Evolutionary conservation across 2,329 filamentous ascomycete species (phyloP).

Genomic region (Raffaelea arxii): DNA sequence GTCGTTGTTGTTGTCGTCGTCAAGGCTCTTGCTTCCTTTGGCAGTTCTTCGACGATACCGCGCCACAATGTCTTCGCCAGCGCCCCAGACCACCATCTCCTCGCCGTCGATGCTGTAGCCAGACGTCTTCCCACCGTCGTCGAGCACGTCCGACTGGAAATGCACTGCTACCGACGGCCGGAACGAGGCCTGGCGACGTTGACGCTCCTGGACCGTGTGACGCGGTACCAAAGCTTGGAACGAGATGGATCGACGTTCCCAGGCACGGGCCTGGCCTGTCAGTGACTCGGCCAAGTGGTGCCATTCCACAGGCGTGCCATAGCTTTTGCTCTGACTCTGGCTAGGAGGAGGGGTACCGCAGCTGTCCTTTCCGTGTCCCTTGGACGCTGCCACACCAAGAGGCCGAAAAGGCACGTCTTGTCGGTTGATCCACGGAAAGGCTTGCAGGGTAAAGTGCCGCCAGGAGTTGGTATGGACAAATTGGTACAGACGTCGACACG

Average conservation of each 20-base stretch:
- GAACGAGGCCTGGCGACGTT: constrained; percentile 20
- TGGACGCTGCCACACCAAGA: background rate
- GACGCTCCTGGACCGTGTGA: constrained; percentile 14
- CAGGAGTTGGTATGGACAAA: constrained; percentile 34
- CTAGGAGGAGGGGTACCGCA: too few species aligned
- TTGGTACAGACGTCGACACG: constrained; percentile 28
- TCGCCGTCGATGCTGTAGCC: constrained; percentile 15
- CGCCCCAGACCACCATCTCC: constrained; percentile 41
- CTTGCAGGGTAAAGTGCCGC: constrained; percentile 35
- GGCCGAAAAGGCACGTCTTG: background rate
- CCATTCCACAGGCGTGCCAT: constrained; percentile 19
- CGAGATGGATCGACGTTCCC: constrained; percentile 37
- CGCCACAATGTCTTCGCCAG: constrained; percentile 40
- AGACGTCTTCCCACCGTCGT: background rate
- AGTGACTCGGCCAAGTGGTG: constrained; percentile 31
- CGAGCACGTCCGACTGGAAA: constrained; percentile 18
- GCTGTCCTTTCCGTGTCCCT: constrained; percentile 1
- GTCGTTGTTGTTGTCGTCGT: constrained; percentile 3
- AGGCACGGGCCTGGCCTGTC: constrained; percentile 41
- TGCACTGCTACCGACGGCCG: constrained; percentile 38
- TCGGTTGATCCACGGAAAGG: constrained; percentile 30
- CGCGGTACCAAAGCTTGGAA: constrained; percentile 24
- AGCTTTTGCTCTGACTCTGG: too few species aligned
- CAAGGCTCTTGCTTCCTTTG: background rate
- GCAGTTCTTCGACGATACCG: constrained; percentile 20